Conservation (phyloP, 768 basidiomycete genomes). For the Leucocoprinus sp. region DNA sequence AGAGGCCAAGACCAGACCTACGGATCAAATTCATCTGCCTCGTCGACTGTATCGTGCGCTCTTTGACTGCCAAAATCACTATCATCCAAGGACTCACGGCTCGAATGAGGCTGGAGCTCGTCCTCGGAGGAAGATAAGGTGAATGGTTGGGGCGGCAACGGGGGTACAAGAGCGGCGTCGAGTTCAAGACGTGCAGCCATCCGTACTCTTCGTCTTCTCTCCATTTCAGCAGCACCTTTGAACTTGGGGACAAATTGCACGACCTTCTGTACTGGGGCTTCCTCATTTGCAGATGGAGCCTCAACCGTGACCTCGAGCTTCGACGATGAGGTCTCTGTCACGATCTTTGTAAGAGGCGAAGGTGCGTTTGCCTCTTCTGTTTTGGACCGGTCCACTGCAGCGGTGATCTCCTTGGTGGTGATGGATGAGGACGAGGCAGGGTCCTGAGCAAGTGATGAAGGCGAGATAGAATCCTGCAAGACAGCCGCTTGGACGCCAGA, state of each 20-base stretch:
- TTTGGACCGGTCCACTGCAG: conserved; percentile 24
- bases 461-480: conserved; percentile 28
- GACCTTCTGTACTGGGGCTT: conserved; percentile 40
- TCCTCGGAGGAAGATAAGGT: conserved; percentile 47
- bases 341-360: not conserved
- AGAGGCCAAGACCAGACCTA: conserved; percentile 26
- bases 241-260: conserved; percentile 69
- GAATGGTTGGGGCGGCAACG: conserved; percentile 25
- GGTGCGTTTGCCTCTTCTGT: conserved; percentile 13
- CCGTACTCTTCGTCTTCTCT: conserved; percentile 54
- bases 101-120: conserved; percentile 37
- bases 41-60: conserved; percentile 41
- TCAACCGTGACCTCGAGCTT: conserved; percentile 33
- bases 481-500: conserved; percentile 21
- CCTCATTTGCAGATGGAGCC: conserved; percentile 31
- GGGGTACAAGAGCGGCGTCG: conserved; percentile 23
- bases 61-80: conserved; percentile 42
- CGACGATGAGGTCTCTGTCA: conserved; percentile 17
- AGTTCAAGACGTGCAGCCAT: conserved; percentile 56
- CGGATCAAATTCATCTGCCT: conserved; percentile 77
- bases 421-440: conserved; percentile 19
- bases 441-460: conserved; percentile 24
- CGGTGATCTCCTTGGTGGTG: conserved; percentile 21
- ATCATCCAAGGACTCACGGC: conserved; percentile 40
- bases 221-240: conserved; percentile 84